Base-by-base conservation (phyloP, 176 grass and related monocot genomes). In the Hsuehochloa calcarea region DNA sequence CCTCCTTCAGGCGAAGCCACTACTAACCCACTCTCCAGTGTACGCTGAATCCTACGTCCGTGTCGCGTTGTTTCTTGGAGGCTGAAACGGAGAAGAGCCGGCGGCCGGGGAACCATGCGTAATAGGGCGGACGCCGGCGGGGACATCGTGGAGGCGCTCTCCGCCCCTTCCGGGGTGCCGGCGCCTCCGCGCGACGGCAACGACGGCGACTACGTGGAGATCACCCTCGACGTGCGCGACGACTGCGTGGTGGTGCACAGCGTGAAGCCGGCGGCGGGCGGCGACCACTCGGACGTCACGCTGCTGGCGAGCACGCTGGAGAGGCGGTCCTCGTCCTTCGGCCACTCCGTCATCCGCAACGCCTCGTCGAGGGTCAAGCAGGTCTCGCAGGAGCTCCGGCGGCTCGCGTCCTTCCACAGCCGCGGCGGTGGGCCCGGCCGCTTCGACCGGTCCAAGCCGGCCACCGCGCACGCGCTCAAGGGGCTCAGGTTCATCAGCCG, bases 211-310 rank as follows among this genome's bases (percentile, higher is more conserved):
- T 95, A 95, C 85, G 96, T 98, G 7, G 96, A 98, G 87, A 95
- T 98, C 87, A 98, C 96, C 5, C 91, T 98, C 38, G 96, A 98
- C 68, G 91, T 98, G 84, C 93, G 96, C 69, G 93, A 96, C 80
- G 96, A 95, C 82, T 90, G 90, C 15, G 96, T 98, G n/a, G 96
- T 93, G 14, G 88, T 98, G 45, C 96, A 95, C 91, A 98, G 96
- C 88, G 89, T 98, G 8, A 93, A 89, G 77, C 93, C 91, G 0
- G 80, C 93, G 8, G 67, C 62, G 1, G 70, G 16, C 12, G 77
- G 7, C 54, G 88, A 77, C 0, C 91, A 98, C 81, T 61, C 91
- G 0, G 90, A 94, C 50, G 91, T 95, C 38, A 80, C 86, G 76
- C 87, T 95, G 35, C 89, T 95, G 64, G 88, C 87, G 26, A 86